Conservation (phyloP, 371 early-diverging fungal species). For the Mucor plumbeus region DNA sequence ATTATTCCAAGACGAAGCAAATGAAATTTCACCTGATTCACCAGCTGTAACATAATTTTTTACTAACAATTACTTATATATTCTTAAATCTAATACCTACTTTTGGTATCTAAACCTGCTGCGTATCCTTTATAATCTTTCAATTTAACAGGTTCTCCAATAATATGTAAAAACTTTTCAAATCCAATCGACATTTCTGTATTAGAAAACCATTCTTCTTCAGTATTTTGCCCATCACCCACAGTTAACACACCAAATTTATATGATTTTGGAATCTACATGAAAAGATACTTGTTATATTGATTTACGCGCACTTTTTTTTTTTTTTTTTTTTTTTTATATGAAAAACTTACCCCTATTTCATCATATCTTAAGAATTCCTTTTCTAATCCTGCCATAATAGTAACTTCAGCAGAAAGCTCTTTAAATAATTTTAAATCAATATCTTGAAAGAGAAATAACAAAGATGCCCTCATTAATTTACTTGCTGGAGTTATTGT, state of each 20-base stretch:
- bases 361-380: constrained; percentile 61
- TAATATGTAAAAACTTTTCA: constrained; percentile 66
- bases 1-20: constrained; percentile 77
- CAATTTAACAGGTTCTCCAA: constrained; percentile 76
- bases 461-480: constrained; percentile 16
- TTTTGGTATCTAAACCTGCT: constrained; percentile 81
- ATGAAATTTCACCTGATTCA: constrained; percentile 78
- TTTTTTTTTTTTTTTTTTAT: constrained; percentile 26
- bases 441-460: constrained; percentile 25
- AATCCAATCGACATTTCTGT: constrained; percentile 61
- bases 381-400: constrained; percentile 61
- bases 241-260: constrained; percentile 83
- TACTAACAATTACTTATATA: too few relatives aligned
- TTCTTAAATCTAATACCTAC: constrained; percentile 41
- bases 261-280: constrained; percentile 67
- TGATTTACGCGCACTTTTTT: constrained; percentile 2
- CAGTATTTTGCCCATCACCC: constrained; percentile 69
- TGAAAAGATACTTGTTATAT: neutral
- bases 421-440: constrained; percentile 35
- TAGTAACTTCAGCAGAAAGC: constrained; percentile 37
- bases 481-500: neutral
- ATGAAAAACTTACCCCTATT: constrained; percentile 40
- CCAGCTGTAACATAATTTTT: constrained; percentile 39
- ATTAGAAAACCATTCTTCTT: constrained; percentile 82
- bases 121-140: constrained; percentile 81